These are phyloP conservation scores for Microcyclospora pomicola DNA, from an alignment of 2,329 filamentous ascomycete genomes.

Conservation along the genomic window DNA sequence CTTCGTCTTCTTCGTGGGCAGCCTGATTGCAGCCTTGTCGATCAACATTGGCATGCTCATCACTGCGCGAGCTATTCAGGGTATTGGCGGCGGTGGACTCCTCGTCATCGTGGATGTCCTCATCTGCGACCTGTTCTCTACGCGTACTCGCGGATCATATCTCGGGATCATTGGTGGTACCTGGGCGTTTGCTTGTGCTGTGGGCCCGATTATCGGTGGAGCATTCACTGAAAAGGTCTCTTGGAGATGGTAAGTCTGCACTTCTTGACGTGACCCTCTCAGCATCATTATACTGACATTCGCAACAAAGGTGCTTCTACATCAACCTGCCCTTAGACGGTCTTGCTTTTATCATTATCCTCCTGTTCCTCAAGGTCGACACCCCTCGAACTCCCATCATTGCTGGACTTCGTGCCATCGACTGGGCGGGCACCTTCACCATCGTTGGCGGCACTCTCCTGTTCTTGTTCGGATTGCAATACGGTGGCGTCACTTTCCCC, in stretches of 20 bases:
- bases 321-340: conserved; percentile 55
- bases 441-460: conserved; percentile 71
- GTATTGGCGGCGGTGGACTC: conserved; percentile 49
- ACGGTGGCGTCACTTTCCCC: conserved; percentile 61
- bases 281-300: neutral
- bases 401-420: conserved; percentile 49
- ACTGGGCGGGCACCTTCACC: conserved; percentile 50
- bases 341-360: conserved; percentile 42
- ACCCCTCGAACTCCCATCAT: conserved; percentile 50
- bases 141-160: conserved; percentile 42
- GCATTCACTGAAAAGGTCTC: conserved; percentile 43
- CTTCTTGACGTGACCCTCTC: conserved; percentile 9
- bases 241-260: conserved; percentile 44
- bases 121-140: conserved; percentile 50
- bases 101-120: conserved; percentile 49
- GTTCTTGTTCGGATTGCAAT: conserved; percentile 74
- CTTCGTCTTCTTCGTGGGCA: conserved; percentile 49
- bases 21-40: conserved; percentile 45
- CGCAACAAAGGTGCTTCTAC: conserved; percentile 26
- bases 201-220: conserved; percentile 57
- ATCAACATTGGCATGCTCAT: conserved; percentile 49
- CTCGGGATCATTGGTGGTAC: conserved; percentile 49
- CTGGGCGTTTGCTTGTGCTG: conserved; percentile 50
- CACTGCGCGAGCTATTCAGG: conserved; percentile 47
- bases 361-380: conserved; percentile 52